phyloP scores from a whole-genome alignment of 108 stramenopile genomes.

The Nitzschia inconspicua region DNA sequence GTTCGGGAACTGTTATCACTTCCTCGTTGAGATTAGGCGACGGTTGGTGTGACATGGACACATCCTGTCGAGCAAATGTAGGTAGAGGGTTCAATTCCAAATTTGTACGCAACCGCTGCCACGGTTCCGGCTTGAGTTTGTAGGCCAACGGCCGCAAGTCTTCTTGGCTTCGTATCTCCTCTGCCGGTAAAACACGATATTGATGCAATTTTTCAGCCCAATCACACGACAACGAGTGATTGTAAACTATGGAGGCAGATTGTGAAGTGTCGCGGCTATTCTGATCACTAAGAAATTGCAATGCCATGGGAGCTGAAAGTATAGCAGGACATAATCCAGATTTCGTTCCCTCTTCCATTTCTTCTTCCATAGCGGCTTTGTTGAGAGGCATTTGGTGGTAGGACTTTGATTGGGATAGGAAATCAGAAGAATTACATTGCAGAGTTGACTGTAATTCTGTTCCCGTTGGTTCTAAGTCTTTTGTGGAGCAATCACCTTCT shows the following conservation, averaged over 20 bases:
- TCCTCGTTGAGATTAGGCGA: neutral
- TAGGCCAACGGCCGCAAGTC: conserved; percentile 76
- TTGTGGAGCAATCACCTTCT: conserved; percentile 1
- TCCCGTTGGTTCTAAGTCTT: neutral
- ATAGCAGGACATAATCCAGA: conserved; percentile 55
- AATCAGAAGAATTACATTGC: neutral
- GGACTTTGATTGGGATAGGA: neutral
- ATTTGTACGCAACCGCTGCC: conserved; percentile 59
- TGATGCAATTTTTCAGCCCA: conserved; percentile 54
- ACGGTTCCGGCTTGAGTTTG: conserved; percentile 61
- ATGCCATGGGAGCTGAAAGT: conserved; percentile 56
- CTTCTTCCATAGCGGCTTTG: conserved; percentile 40
- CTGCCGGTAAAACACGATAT: conserved; percentile 46
- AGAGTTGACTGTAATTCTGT: neutral
- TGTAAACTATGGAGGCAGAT: conserved; percentile 16
- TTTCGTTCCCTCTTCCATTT: conserved; percentile 44
- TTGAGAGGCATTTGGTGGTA: conserved; percentile 32
- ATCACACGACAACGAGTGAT: conserved; percentile 38
- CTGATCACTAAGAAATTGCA: conserved; percentile 1
- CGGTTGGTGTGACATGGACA: neutral
- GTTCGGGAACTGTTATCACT: neutral
- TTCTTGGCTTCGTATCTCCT: conserved; percentile 52
- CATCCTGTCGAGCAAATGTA: neutral
- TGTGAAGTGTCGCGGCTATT: neutral
- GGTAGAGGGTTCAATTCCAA: neutral